These are phyloP conservation scores for Carex pumila DNA, from an alignment of 176 grass and related monocot genomes.

Conservation along the genomic window DNA sequence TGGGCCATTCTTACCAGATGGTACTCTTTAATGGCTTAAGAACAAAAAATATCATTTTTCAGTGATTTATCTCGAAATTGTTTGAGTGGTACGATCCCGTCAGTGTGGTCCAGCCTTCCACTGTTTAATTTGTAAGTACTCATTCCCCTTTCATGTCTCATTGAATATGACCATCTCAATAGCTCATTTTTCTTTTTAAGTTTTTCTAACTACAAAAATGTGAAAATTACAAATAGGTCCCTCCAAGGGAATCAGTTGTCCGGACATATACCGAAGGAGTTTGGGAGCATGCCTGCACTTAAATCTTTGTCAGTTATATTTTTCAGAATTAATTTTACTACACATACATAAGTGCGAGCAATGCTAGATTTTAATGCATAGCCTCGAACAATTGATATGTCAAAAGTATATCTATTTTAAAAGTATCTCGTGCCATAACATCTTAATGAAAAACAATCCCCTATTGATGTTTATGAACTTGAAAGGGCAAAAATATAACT, in stretches of 20 bases:
- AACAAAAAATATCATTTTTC: constrained; percentile 4
- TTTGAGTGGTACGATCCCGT: constrained; percentile 60
- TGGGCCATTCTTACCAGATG: background rate
- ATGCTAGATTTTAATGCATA: background rate
- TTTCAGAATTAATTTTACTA: background rate
- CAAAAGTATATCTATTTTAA: background rate
- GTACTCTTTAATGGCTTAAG: background rate
- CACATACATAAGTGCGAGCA: background rate
- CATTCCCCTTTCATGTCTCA: background rate
- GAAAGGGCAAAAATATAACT: constrained; percentile 24
- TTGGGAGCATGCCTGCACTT: constrained; percentile 54
- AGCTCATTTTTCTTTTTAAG: constrained; percentile 13
- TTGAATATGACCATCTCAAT: constrained; percentile 17
- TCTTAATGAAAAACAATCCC: background rate
- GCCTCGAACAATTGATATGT: background rate
- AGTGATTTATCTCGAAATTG: constrained; percentile 73
- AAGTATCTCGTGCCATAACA: background rate
- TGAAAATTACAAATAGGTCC: constrained; percentile 49
- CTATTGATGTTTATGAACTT: background rate
- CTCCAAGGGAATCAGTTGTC: constrained; percentile 73
- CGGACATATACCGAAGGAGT: constrained; percentile 58
- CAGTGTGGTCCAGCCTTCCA: constrained; percentile 53
- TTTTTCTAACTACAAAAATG: constrained; percentile 14
- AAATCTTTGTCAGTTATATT: constrained; percentile 60
- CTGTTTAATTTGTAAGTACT: constrained; percentile 58